A percentile compares a stretch with the other conserved stretches of the same genome.
Evolutionary conservation across 495 filamentous ascomycete species (phyloP).

Genomic region (Penicillium daleae): DNA sequence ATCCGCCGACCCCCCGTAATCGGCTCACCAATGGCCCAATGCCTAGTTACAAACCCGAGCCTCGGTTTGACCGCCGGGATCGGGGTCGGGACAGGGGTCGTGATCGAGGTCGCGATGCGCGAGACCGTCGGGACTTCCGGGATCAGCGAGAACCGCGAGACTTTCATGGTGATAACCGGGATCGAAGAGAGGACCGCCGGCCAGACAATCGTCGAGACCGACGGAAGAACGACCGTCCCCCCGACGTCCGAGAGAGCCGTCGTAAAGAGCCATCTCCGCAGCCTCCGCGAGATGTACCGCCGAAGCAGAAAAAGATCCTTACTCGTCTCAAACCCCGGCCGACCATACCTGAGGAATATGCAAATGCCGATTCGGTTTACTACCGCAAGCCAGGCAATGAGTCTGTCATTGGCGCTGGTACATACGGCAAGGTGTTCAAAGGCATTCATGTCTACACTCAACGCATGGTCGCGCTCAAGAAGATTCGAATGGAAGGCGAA

Average conservation of each 20-base stretch:
- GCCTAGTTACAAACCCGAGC: slow-evolving; percentile 48
- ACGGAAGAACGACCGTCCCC: slow-evolving; percentile 31
- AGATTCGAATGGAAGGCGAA: slow-evolving; percentile 94
- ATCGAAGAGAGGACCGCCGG: slow-evolving; percentile 42
- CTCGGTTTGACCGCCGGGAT: slow-evolving; percentile 47
- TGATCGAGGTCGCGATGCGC: slow-evolving; percentile 42
- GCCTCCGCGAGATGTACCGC: slow-evolving; percentile 34
- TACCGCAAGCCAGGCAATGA: slow-evolving; percentile 92
- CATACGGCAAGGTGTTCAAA: slow-evolving; percentile 98
- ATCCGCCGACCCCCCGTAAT: slow-evolving; percentile 40
- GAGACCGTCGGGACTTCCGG: slow-evolving; percentile 48
- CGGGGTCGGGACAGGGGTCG: slow-evolving; percentile 50
- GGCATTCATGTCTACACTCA: slow-evolving; percentile 95
- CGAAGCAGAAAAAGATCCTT: slow-evolving; percentile 69
- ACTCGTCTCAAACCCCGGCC: slow-evolving; percentile 74
- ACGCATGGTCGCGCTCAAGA: slow-evolving; percentile 88
- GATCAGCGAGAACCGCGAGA: slow-evolving; percentile 56
- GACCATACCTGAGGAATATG: slow-evolving; percentile 69
- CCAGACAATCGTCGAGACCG: slow-evolving; percentile 45
- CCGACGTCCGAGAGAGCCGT: slow-evolving; percentile 45
- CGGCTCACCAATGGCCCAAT: slow-evolving; percentile 43
- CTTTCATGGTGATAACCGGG: slow-evolving; percentile 53
- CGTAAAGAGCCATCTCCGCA: slow-evolving; percentile 43
- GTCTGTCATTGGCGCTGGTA: slow-evolving; percentile 90
- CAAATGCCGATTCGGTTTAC: slow-evolving; percentile 81